A percentile compares a stretch with the other conserved stretches of the same genome.
Evolutionary conservation across 371 early-diverging fungal genomes (phyloP).

Genomic region (Mortierella polycephala): DNA sequence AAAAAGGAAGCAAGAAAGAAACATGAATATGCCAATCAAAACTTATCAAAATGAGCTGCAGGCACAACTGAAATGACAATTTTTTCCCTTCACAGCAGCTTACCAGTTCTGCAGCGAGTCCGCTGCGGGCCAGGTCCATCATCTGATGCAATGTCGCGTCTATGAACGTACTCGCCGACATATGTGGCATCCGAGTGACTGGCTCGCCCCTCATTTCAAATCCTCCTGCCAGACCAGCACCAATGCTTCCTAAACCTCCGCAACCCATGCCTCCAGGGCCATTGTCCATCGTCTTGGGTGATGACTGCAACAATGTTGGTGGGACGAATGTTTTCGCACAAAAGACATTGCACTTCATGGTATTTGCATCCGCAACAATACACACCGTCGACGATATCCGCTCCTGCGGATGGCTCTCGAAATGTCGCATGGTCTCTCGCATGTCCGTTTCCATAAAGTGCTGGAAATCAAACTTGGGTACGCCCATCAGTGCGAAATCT

Average conservation of each 20-base stretch:
- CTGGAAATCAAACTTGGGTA: constrained; percentile 62
- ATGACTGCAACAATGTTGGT: constrained; percentile 8
- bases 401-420: constrained; percentile 37
- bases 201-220: constrained; percentile 27
- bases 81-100: not conserved
- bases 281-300: not conserved
- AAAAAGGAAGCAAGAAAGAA: not conserved
- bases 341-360: constrained; percentile 56
- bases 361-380: constrained; percentile 67
- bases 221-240: not conserved
- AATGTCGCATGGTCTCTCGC: constrained; percentile 59
- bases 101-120: constrained; percentile 43
- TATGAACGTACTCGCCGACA: constrained; percentile 27
- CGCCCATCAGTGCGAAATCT: constrained; percentile 71
- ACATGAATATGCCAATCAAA: not conserved
- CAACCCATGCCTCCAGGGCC: constrained; percentile 12
- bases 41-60: too few relatives aligned
- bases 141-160: constrained; percentile 40
- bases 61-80: too few relatives aligned
- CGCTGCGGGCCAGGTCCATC: constrained; percentile 24
- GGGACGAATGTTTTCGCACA: constrained; percentile 20
- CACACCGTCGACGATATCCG: constrained; percentile 60
- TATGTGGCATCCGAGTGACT: constrained; percentile 24
- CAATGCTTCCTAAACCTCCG: not conserved
- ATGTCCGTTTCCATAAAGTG: constrained; percentile 66